phyloP scores from a whole-genome alignment of 2,329 filamentous ascomycete species.

The Scedosporium aurantiacum region DNA sequence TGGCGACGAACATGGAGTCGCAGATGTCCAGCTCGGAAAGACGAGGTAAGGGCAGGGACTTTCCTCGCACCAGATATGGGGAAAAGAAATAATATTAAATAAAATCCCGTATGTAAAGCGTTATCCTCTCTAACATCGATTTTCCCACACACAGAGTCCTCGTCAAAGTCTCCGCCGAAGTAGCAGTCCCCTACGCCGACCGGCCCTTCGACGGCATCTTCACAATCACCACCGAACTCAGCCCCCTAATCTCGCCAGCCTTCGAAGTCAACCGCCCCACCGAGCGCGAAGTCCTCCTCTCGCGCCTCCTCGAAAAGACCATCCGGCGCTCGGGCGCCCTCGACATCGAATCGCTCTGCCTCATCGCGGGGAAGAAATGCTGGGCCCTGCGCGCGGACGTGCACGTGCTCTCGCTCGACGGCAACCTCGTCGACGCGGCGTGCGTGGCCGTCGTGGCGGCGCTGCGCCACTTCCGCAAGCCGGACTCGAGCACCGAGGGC shows the following conservation, averaged over 20 bases:
- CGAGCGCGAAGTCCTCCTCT: conserved; percentile 75
- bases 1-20: conserved; percentile 83
- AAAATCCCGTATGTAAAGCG: too few species aligned
- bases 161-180: conserved; percentile 77
- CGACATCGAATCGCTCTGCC: conserved; percentile 91
- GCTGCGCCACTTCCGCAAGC: conserved; percentile 81
- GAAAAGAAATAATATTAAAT: not conserved
- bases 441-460: conserved; percentile 83
- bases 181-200: conserved; percentile 74
- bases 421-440: conserved; percentile 74
- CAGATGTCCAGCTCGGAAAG: conserved; percentile 78
- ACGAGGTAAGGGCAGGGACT: conserved; percentile 55
- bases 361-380: conserved; percentile 80
- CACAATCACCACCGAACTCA: conserved; percentile 81
- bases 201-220: conserved; percentile 94
- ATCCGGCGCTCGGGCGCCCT: conserved; percentile 84
- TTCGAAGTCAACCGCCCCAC: conserved; percentile 80
- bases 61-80: not conserved
- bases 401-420: conserved; percentile 84
- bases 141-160: conserved; percentile 52
- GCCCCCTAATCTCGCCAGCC: conserved; percentile 80
- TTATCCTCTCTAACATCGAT: not conserved
- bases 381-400: conserved; percentile 87
- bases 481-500: conserved; percentile 77
- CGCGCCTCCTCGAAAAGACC: conserved; percentile 84